Evolutionary conservation across 345 rosid species (phyloP), one percentile per base, ranked within the genome.

Genomic region (Tarenaya hassleriana): DNA sequence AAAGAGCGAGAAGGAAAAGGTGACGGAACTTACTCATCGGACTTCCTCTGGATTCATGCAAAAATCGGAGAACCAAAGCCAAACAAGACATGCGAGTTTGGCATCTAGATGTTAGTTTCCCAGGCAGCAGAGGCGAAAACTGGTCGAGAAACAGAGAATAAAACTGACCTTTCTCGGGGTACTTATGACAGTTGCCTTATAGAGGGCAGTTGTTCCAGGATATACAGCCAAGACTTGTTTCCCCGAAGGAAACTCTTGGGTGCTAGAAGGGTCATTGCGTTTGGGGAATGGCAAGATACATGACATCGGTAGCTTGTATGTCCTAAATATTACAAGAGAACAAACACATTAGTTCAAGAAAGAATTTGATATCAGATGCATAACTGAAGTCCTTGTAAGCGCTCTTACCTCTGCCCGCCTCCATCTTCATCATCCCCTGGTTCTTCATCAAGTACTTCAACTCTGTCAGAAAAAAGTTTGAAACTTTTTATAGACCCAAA

Each of bases 121-220:
- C 5, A 35, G 40, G 11, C 9, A 3, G 40, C 40, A 35, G 9
- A 2, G 29, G 29, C 5, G 5, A 24, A 40, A n/a, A n/a, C n/a
- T n/a, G n/a, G n/a, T n/a, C n/a, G n/a, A n/a, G n/a, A n/a, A 10
- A 56, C 51, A 17, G n/a, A 19, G 20, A 33, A 34, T 24, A 15
- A 18, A 13, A 58, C 55, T 35, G 46, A 84, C 94, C 96, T 74
- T 84, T 59, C 96, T 75, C 54, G 86, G 84, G 16, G 89, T 60
- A 58, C 66, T 75, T 32, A 81, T 76, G 14, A 92, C 95, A 35
- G 98, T 92, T 41, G 98, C 98, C 76, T 88, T 92, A 35, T 88
- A 92, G 15, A 92, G 88, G 13, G 95, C 85, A 13, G 97, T 88
- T 32, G 98, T 92, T 69, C 94, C 98, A 1, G 98, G 98, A 79